Evolutionary conservation across 2,329 filamentous ascomycete genomes (phyloP).

Genomic region (Penicillium sp.): DNA sequence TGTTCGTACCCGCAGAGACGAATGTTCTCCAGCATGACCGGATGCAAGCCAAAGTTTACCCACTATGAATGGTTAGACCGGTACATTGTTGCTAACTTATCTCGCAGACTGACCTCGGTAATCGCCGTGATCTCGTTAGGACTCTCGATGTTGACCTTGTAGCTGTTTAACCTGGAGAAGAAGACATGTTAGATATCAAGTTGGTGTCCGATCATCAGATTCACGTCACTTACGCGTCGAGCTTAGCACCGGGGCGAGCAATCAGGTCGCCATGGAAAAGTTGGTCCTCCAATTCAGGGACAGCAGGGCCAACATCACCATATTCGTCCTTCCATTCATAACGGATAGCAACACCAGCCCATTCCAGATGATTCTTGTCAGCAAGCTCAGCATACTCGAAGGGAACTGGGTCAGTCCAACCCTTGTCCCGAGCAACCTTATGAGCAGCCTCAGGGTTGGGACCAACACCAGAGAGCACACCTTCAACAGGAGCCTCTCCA

Average conservation of each 20-base stretch:
- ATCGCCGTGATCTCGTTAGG: slow-evolving; percentile 6
- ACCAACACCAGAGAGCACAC: slow-evolving; percentile 1
- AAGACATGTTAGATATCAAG: neutral
- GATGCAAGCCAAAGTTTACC: slow-evolving; percentile 76
- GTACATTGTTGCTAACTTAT: neutral
- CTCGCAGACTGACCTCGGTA: slow-evolving; percentile 6
- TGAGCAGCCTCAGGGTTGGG: slow-evolving; percentile 18
- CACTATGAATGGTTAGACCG: slow-evolving; percentile 52
- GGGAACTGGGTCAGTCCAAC: slow-evolving; percentile 37
- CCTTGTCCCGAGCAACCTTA: slow-evolving; percentile 35
- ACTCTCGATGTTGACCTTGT: slow-evolving; percentile 11
- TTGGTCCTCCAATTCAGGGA: slow-evolving; percentile 66
- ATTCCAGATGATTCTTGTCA: slow-evolving; percentile 36
- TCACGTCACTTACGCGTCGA: slow-evolving; percentile 55
- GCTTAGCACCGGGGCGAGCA: slow-evolving; percentile 58
- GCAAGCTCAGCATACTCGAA: slow-evolving; percentile 38
- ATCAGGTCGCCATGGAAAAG: slow-evolving; percentile 64
- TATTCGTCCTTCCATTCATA: slow-evolving; percentile 86
- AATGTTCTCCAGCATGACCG: slow-evolving; percentile 76
- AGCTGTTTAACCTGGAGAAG: slow-evolving; percentile 11
- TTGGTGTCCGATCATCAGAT: too few species aligned
- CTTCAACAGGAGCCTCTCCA: neutral
- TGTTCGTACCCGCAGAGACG: slow-evolving; percentile 64
- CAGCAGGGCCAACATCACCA: slow-evolving; percentile 76
- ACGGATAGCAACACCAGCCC: slow-evolving; percentile 58